These are phyloP conservation scores for Pseudogymnoascus sp. DNA, from an alignment of 2,329 filamentous ascomycete genomes.

Conservation along the genomic window DNA sequence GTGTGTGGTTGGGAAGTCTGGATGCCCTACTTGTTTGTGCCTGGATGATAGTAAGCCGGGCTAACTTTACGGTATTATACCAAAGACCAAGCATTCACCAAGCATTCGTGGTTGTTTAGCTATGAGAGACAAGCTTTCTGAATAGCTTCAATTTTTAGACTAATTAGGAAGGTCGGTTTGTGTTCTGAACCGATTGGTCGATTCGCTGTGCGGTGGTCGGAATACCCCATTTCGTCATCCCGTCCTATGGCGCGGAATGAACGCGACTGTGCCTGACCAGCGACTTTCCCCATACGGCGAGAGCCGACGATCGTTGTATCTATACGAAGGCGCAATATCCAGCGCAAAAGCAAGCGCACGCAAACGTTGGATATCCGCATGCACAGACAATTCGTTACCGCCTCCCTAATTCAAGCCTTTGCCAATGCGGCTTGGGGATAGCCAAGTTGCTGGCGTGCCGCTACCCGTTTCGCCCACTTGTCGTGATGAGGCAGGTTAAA, in stretches of 20 bases:
- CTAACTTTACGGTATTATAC: neutral
- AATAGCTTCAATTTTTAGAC: neutral
- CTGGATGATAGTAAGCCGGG: neutral
- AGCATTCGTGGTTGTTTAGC: neutral
- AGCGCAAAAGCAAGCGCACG: neutral
- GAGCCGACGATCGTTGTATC: neutral
- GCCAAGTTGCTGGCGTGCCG: neutral
- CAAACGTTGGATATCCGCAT: neutral
- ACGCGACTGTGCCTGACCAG: neutral
- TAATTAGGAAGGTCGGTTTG: neutral
- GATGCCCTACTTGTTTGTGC: neutral
- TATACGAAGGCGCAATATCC: neutral
- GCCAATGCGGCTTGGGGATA: neutral
- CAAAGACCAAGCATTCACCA: neutral
- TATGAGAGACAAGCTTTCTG: neutral
- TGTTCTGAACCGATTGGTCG: neutral
- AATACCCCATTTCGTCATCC: neutral
- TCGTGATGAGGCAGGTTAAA: conserved; percentile 6
- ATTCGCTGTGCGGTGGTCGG: neutral
- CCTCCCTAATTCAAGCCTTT: neutral
- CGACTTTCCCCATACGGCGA: neutral
- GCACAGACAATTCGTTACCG: neutral
- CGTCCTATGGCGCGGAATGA: neutral
- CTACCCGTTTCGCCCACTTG: neutral
- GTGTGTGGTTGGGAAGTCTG: neutral